phyloP scores from a whole-genome alignment of 495 filamentous ascomycete species.

The Penicillium bovifimosum region DNA sequence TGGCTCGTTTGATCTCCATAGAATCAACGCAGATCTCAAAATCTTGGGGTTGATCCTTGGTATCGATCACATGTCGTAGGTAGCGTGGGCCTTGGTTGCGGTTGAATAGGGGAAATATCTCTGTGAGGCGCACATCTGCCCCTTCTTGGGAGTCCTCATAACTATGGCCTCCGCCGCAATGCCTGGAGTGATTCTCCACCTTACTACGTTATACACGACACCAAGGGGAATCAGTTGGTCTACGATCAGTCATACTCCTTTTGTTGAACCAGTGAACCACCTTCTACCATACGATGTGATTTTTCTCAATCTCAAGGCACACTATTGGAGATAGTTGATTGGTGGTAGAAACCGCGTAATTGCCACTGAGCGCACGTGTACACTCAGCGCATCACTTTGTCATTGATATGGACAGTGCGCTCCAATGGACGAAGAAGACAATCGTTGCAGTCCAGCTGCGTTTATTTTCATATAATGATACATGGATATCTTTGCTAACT shows the following conservation, averaged over 20 bases:
- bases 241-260: too few relatives aligned
- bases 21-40: background rate
- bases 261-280: too few relatives aligned
- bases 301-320: too few relatives aligned
- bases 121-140: too few relatives aligned
- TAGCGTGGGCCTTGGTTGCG: background rate
- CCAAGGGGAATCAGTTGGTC: too few relatives aligned
- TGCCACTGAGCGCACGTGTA: too few relatives aligned
- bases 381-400: background rate
- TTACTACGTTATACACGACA: too few relatives aligned
- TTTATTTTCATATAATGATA: background rate
- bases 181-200: too few relatives aligned
- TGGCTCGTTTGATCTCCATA: background rate
- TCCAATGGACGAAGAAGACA: background rate
- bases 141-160: too few relatives aligned
- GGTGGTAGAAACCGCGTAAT: background rate
- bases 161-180: too few relatives aligned
- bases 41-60: background rate
- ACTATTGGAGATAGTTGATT: background rate
- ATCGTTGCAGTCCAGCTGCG: constrained; percentile 1
- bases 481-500: background rate
- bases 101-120: background rate
- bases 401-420: background rate
- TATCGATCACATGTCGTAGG: background rate
- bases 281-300: too few relatives aligned